Percentiles rank a stretch among this genome's conserved stretches.
These are phyloP conservation scores for Lactarius evosmus DNA, from an alignment of 768 basidiomycete genomes.

Conservation along the genomic window DNA sequence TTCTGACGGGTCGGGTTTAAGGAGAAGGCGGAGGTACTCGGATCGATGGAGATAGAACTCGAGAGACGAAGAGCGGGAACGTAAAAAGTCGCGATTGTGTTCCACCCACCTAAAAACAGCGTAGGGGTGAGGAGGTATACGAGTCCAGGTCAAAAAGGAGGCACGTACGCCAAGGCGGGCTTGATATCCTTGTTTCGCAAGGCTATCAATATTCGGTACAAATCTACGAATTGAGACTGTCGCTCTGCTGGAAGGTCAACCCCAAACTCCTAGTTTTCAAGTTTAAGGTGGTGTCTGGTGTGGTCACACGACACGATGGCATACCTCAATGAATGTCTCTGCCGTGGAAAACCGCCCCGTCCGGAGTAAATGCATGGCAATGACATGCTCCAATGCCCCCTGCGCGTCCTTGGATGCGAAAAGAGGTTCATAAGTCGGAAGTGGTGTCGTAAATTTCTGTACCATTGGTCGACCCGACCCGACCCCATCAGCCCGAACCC, in stretches of 20 bases:
- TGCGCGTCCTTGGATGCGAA: constrained; percentile 61
- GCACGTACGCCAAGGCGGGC: constrained; percentile 72
- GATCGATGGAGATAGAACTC: constrained; percentile 91
- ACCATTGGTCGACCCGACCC: background rate
- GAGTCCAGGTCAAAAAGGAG: constrained; percentile 5
- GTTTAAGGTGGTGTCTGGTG: constrained; percentile 12
- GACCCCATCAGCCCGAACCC: constrained; percentile 20
- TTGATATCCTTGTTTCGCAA: constrained; percentile 62
- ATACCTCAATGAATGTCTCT: constrained; percentile 68
- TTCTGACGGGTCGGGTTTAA: constrained; percentile 57
- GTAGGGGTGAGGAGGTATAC: constrained; percentile 5
- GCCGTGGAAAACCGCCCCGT: constrained; percentile 80
- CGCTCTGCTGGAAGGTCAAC: constrained; percentile 52
- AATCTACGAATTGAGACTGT: constrained; percentile 57
- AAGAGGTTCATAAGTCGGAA: constrained; percentile 61
- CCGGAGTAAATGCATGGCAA: constrained; percentile 74
- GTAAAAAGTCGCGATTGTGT: constrained; percentile 62
- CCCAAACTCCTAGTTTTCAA: constrained; percentile 55
- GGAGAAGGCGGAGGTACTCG: constrained; percentile 78
- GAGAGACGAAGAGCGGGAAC: constrained; percentile 68
- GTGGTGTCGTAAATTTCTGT: constrained; percentile 55
- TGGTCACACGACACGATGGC: constrained; percentile 27
- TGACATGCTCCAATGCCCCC: constrained; percentile 60
- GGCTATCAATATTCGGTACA: constrained; percentile 69
- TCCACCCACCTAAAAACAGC: constrained; percentile 67